Conservation (phyloP, 2,329 filamentous ascomycete species). For the Pleurostoma richardsiae region DNA sequence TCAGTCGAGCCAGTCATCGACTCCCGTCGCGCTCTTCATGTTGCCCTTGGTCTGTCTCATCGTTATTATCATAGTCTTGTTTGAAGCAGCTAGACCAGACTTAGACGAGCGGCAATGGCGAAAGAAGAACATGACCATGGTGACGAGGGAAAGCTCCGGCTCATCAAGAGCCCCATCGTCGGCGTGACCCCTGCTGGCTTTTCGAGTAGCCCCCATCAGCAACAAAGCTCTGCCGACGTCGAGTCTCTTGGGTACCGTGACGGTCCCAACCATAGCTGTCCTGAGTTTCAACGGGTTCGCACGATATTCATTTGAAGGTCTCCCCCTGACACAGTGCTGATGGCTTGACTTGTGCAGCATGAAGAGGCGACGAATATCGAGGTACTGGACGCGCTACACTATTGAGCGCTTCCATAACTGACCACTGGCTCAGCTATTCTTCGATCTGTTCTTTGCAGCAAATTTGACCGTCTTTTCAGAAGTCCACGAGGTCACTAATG, state of each 20-base stretch:
- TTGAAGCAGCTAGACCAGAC: too few species aligned
- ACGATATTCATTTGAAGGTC: background rate
- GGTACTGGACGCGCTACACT: too few species aligned
- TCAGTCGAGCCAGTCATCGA: too few species aligned
- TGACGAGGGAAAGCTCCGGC: background rate
- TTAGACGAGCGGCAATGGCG: background rate
- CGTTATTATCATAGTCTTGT: too few species aligned
- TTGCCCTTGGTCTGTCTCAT: too few species aligned
- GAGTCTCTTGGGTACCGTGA: background rate
- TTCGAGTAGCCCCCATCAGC: background rate
- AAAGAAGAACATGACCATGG: background rate
- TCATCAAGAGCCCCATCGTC: background rate
- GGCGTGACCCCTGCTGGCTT: background rate
- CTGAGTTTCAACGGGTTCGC: background rate
- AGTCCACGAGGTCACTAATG: slow-evolving; percentile 23
- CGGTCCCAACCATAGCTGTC: background rate
- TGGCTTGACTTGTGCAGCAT: background rate
- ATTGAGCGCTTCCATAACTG: too few species aligned
- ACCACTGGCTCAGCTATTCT: slow-evolving; percentile 3
- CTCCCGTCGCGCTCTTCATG: too few species aligned
- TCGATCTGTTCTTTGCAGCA: slow-evolving; percentile 2
- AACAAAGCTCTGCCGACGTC: background rate
- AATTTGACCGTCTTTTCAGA: slow-evolving; percentile 11
- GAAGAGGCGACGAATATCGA: background rate
- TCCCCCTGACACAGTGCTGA: background rate